Evolutionary conservation across 2,329 filamentous ascomycete genomes (phyloP), one percentile per base, ranked within the genome.

Genomic region (Fusarium nisikadoi): DNA sequence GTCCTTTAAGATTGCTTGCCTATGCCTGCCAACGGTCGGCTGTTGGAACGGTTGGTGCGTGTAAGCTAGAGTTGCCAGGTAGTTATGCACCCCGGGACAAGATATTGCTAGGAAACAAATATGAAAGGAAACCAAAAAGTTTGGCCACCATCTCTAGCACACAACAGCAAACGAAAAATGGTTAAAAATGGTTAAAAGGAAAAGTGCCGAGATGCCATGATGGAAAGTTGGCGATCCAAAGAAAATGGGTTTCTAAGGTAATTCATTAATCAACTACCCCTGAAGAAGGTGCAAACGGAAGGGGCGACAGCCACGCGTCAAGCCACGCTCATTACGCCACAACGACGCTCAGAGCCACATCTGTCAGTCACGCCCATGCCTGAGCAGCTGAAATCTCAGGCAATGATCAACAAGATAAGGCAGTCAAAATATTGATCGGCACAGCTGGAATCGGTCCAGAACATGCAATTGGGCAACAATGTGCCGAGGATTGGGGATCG

Each of bases 241-340:
- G 27, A 49, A 43, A 47, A 43, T 56, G 36, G 16, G 42, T 55
- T 36, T 54, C 41, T 35, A 66, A 29, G 23, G 23, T 29, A 29
- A 33, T 42, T 62, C 39, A 49, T 33, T 55, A 29, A 46, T 25
- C 23, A 54, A 58, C 31, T 38, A 29, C 17, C 33, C 23, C 39
- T 36, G 41, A 36, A 17, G 27, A 36, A 54, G 36, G 64, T 31
- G 36, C 27, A 63, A 11, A 35, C 16, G 13, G 38, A 35, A 42
- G 53, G 66, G 70, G 70, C 70, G 45, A 75, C 54, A 60, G 57
- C 70, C 53, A 72, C 65, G 70, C 70, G 61, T 67, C 61, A 73
- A 72, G 73, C 64, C 65, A 71, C 68, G 73, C 16, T 29, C 20
- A 9, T 31, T 12, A 39, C 52, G 59, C 69, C 50, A 72, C 69